A percentile compares a stretch with the other conserved stretches of the same genome.
phyloP scores from a whole-genome alignment of 129 eudicot species.

The Arctium lappa region DNA sequence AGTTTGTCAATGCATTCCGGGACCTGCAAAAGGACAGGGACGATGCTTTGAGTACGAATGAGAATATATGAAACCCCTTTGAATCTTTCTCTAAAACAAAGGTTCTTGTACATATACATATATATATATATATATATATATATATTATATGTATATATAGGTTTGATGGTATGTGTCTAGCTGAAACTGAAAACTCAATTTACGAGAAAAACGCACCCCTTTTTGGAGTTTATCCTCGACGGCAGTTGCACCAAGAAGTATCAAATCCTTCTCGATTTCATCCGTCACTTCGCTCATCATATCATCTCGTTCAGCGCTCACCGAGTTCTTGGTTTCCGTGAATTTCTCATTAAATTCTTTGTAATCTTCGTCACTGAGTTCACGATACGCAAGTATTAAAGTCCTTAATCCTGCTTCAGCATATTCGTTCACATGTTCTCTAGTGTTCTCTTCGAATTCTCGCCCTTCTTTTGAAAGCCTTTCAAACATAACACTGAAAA shows the following conservation, averaged over 20 bases:
- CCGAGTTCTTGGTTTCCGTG: slow-evolving; percentile 45
- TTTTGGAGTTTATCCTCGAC: slow-evolving; percentile 70
- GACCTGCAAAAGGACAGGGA: slow-evolving; percentile 31
- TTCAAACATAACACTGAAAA: slow-evolving; percentile 53
- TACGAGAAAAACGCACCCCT: slow-evolving; percentile 42
- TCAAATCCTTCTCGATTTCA: slow-evolving; percentile 52
- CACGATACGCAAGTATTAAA: slow-evolving; percentile 62
- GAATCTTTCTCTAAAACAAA: too few species aligned
- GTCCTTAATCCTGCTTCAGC: slow-evolving; percentile 68
- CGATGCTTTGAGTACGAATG: neutral
- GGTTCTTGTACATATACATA: too few species aligned
- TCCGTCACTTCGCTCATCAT: slow-evolving; percentile 46
- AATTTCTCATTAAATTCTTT: slow-evolving; percentile 36
- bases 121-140: too few species aligned
- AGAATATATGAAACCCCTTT: neutral
- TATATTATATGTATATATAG: too few species aligned
- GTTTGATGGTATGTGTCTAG: neutral
- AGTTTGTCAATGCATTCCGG: slow-evolving; percentile 71
- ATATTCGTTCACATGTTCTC: slow-evolving; percentile 56
- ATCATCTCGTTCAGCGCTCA: slow-evolving; percentile 54
- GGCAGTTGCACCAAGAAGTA: slow-evolving; percentile 79
- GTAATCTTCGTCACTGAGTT: slow-evolving; percentile 47
- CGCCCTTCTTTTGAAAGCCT: slow-evolving; percentile 36
- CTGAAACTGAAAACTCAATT: neutral
- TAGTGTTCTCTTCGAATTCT: slow-evolving; percentile 43